Conservation (phyloP, 2,329 filamentous ascomycete species). For the Phaeomoniella chlamydospora region DNA sequence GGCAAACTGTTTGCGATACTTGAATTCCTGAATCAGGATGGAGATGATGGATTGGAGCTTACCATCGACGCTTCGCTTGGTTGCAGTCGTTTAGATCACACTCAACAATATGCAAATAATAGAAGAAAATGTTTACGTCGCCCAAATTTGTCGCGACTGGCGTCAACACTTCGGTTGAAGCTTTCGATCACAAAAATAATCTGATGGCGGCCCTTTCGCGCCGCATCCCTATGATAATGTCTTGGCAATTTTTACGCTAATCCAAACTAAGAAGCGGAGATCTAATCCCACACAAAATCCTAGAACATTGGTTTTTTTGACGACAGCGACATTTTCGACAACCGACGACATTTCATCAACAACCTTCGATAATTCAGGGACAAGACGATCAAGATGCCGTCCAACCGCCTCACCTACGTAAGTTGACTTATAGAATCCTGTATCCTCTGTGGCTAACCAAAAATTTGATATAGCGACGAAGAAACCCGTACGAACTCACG, state of each 20-base stretch:
- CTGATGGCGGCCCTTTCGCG: no score
- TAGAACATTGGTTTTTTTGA: background rate
- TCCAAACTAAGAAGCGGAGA: no score
- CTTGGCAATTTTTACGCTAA: no score
- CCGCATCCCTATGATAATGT: no score
- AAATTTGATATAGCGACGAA: constrained; percentile 30
- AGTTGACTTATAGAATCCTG: constrained; percentile 9
- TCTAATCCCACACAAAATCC: no score
- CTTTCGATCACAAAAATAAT: no score
- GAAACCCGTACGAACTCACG: constrained; percentile 26
- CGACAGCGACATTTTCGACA: constrained; percentile 20
- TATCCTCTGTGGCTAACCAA: constrained; percentile 15
- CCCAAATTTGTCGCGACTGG: background rate
- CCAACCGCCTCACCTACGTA: constrained; percentile 37
- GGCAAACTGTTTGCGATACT: background rate
- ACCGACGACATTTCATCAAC: constrained; percentile 22
- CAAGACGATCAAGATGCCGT: constrained; percentile 31
- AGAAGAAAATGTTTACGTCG: no score
- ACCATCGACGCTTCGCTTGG: background rate
- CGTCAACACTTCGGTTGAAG: no score
- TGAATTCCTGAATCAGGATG: background rate
- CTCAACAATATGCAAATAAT: constrained; percentile 6
- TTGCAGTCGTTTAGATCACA: constrained; percentile 10
- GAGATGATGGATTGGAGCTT: constrained; percentile 15
- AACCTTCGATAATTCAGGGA: constrained; percentile 24